A percentile compares a stretch with the other conserved stretches of the same genome.
Conservation (phyloP, 1,284 basidiomycete species). For the Pyrrhoderma noxium region DNA sequence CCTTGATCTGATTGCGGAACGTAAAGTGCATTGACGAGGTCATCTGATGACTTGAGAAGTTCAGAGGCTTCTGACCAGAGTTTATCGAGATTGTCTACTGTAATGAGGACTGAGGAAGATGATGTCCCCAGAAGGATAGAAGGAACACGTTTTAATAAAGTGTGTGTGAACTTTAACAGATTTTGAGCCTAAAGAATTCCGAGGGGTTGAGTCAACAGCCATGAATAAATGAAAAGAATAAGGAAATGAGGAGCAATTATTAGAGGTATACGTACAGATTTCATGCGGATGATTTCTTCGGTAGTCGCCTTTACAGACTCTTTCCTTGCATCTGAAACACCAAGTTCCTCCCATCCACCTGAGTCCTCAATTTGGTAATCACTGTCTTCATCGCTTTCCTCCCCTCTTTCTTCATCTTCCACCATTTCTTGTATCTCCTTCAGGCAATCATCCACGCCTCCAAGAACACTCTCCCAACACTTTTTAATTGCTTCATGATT, state of each 20-base stretch:
- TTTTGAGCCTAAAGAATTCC: conserved; percentile 39
- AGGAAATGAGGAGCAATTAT: not conserved
- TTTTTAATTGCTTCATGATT: conserved; percentile 55
- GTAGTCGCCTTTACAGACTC: conserved; percentile 22
- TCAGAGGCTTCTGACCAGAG: conserved; percentile 43
- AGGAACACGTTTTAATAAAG: conserved; percentile 55
- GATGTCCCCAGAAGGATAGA: conserved; percentile 39
- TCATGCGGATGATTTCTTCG: conserved; percentile 24
- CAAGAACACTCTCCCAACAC: conserved; percentile 48
- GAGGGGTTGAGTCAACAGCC: not conserved
- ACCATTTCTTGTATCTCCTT: conserved; percentile 53
- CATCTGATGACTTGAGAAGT: conserved; percentile 50
- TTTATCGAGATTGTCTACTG: conserved; percentile 34
- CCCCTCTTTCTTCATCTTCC: conserved; percentile 29
- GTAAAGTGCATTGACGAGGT: conserved; percentile 57
- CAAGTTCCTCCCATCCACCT: conserved; percentile 62
- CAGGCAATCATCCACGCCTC: conserved; percentile 53
- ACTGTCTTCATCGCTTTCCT: conserved; percentile 24
- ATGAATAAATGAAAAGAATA: not conserved
- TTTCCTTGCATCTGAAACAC: conserved; percentile 2
- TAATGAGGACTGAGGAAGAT: conserved; percentile 11
- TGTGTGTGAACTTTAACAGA: conserved; percentile 49
- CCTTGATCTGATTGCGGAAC: conserved; percentile 45
- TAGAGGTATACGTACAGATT: conserved; percentile 17
- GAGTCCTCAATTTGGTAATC: no score